Evolutionary conservation across 192 early-diverging fungal genomes (phyloP).

Genomic region (Coemansia sp.): DNA sequence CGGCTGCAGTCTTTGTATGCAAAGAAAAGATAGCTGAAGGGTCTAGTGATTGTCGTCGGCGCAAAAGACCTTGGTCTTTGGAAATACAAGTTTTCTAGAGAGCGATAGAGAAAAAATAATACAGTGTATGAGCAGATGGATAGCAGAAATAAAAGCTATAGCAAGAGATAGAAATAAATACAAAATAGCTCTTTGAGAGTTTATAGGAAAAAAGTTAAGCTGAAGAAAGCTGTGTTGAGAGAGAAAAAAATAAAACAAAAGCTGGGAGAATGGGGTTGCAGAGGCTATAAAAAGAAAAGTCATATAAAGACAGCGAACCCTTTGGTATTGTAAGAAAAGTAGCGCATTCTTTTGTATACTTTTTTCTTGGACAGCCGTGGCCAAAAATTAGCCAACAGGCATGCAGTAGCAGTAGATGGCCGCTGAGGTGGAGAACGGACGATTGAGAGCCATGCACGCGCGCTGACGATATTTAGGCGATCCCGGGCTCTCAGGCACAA

Average conservation of each 20-base stretch:
- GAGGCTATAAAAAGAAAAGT: not conserved
- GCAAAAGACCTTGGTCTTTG: not conserved
- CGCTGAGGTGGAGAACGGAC: not conserved
- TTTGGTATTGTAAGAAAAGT: not conserved
- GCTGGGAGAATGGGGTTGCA: not conserved
- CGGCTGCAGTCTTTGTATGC: not conserved
- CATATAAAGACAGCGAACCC: not conserved
- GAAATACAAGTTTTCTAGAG: not conserved
- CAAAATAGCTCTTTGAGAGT: not conserved
- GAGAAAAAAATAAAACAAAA: not conserved
- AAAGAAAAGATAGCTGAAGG: not conserved
- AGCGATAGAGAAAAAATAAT: not conserved
- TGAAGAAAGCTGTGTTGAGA: not conserved
- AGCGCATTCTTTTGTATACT: not conserved
- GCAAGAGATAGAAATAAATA: not conserved
- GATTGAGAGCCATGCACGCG: not conserved
- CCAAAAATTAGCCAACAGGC: not conserved
- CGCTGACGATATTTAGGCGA: not conserved
- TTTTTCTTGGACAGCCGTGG: not conserved
- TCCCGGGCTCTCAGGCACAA: not conserved
- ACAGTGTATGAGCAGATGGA: not conserved
- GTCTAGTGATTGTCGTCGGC: not conserved
- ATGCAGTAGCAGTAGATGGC: not conserved
- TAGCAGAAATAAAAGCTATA: not conserved
- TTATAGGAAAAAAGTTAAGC: not conserved